A percentile compares a stretch with the other conserved stretches of the same genome.
Conservation (phyloP, 2,329 filamentous ascomycete genomes). For the Ophiocordyceps sinensis region DNA sequence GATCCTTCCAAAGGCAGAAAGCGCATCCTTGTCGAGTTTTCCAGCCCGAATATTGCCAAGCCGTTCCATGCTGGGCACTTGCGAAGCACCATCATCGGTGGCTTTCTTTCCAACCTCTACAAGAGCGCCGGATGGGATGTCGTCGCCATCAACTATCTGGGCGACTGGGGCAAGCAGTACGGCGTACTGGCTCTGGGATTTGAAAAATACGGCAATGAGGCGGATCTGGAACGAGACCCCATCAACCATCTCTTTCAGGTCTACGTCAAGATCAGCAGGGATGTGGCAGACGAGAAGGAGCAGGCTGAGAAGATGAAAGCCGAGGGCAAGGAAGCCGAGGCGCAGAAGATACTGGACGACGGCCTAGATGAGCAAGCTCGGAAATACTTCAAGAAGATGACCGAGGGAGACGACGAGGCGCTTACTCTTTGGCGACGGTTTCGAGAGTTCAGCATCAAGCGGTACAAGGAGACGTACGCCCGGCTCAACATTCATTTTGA, state of each 20-base stretch:
- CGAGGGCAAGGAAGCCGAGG: conserved; percentile 23
- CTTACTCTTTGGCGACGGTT: conserved; percentile 39
- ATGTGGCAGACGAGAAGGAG: conserved; percentile 49
- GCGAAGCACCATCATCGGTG: conserved; percentile 56
- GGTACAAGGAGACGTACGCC: conserved; percentile 40
- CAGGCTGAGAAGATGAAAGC: conserved; percentile 31
- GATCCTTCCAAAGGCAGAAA: conserved; percentile 2
- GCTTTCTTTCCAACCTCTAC: conserved; percentile 53
- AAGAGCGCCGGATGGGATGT: conserved; percentile 54
- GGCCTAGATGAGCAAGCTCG: conserved; percentile 32
- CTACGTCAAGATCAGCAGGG: conserved; percentile 50
- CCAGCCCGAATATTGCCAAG: conserved; percentile 59
- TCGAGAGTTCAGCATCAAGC: conserved; percentile 35
- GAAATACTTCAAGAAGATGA: conserved; percentile 44
- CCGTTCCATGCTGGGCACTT: conserved; percentile 58
- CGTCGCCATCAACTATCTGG: conserved; percentile 54
- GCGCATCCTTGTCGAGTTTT: conserved; percentile 51
- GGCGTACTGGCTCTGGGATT: conserved; percentile 51
- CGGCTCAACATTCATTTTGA: conserved; percentile 60
- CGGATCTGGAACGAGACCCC: conserved; percentile 46
- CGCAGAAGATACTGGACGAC: conserved; percentile 18
- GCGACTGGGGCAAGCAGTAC: conserved; percentile 61
- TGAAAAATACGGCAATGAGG: conserved; percentile 49
- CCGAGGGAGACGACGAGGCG: conserved; percentile 38
- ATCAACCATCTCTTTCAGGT: conserved; percentile 56